phyloP scores from a whole-genome alignment of 805 yeast species.

The Cyberlindnera samutprakarnensis region DNA sequence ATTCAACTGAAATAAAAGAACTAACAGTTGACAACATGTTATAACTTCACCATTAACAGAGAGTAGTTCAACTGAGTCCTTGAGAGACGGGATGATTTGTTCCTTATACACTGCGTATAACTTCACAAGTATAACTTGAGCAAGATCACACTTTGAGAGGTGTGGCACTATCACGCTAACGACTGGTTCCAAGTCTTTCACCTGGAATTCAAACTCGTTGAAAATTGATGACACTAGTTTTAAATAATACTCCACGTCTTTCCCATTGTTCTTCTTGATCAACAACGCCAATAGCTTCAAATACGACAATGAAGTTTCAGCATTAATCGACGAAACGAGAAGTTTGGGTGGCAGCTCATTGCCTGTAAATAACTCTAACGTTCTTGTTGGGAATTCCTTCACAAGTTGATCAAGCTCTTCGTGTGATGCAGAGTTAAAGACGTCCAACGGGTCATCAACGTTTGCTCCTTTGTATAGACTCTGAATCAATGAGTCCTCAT shows the following conservation, averaged over 20 bases:
- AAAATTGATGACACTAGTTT: constrained; percentile 22
- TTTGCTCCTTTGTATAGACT: too few relatives aligned
- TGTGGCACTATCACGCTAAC: constrained; percentile 8
- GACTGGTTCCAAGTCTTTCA: constrained; percentile 8
- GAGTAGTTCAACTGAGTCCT: constrained; percentile 14
- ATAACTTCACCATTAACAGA: constrained; percentile 19
- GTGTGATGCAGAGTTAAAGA: constrained; percentile 4
- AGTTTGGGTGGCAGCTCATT: constrained; percentile 1
- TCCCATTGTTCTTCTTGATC: constrained; percentile 2
- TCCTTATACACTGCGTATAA: constrained; percentile 7
- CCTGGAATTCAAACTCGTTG: constrained; percentile 18
- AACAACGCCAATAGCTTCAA: constrained; percentile 3
- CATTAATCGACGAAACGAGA: constrained; percentile 1
- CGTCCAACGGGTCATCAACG: too few relatives aligned
- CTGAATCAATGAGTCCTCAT: too few relatives aligned
- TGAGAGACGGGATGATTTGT: constrained; percentile 6
- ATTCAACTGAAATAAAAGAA: constrained; percentile 12
- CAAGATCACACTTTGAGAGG: constrained; percentile 4
- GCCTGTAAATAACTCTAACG: constrained; percentile 1
- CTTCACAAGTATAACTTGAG: constrained; percentile 10
- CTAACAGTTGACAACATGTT: constrained; percentile 16
- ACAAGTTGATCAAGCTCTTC: constrained; percentile 1
- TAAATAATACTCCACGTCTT: constrained; percentile 12
- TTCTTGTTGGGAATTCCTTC: constrained; percentile 1
- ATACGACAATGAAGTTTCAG: constrained; percentile 7